Evolutionary conservation across 1,284 basidiomycete species (phyloP), one percentile per base, ranked within the genome.

Genomic region (Ceratorhiza oryzae-sativae): DNA sequence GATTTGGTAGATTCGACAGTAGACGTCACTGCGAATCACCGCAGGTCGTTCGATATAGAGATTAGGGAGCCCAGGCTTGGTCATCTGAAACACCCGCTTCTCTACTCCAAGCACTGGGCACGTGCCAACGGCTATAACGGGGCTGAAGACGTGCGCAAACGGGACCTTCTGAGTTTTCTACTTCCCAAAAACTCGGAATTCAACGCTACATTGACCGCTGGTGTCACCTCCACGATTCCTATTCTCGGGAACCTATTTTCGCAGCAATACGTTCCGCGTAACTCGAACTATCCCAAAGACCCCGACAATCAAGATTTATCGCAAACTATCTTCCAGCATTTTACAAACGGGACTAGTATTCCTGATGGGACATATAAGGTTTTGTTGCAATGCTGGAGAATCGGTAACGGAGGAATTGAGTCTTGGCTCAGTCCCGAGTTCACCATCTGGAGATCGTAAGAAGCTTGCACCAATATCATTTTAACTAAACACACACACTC

Each of bases 221-320:
- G n/a, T n/a, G n/a, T n/a, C n/a, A n/a, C n/a, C 77, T 79, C 78
- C 0, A 81, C 79, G 30, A 77, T 74, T 18, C 84, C 87, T 75
- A 77, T 71, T 51, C 78, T 79, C 2, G 76, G 75, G 10, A 72
- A 78, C n/a, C 27, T 73, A 3, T 41, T 30, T 27, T 10, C 18
- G 13, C 46, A 30, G 32, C 68, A 73, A 18, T 71, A 55, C 32
- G 25, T 62, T 27, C 58, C 59, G 6, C 72, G 72, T 30, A 59
- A 71, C 68, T 30, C 70, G 25, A 8, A 30, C 12, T 30, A 20
- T 15, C 13, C 56, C 27, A 36, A 25, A 23, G 23, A 25, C 9
- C 9, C n/a, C 32, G 39, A 30, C 32, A 8, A 18, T 5, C 4
- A 27, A 15, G 12, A 8, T 10, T 45, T 9, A 23, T 23, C n/a